Percentiles rank a stretch among this genome's conserved stretches.
These are phyloP conservation scores for Anaeramoeba ignava DNA, from an alignment of 78 protist genomes.

Conservation along the genomic window DNA sequence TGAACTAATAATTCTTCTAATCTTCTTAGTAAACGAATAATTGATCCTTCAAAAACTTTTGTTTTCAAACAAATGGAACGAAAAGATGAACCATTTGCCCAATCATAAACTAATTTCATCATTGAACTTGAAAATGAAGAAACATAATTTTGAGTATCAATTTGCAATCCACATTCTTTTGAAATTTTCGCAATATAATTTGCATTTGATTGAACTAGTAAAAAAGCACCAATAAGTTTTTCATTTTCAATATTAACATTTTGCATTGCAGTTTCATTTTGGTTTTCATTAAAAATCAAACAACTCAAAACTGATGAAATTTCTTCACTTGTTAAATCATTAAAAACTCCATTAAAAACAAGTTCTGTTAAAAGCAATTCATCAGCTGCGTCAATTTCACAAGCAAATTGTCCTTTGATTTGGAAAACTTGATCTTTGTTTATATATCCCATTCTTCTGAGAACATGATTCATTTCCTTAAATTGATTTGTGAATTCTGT, in stretches of 20 bases:
- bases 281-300: conserved; percentile 47
- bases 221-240: not conserved
- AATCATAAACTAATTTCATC: conserved; percentile 9
- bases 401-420: conserved; percentile 81
- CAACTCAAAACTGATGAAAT: conserved; percentile 58
- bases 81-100: conserved; percentile 70
- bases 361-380: conserved; percentile 81
- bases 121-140: not conserved
- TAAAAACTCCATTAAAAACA: conserved; percentile 74
- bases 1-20: conserved; percentile 83
- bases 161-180: not conserved
- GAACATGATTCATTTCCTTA: not conserved
- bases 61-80: conserved; percentile 62
- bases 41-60: conserved; percentile 79
- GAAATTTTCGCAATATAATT: not conserved
- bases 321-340: conserved; percentile 51
- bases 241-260: not conserved
- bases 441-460: conserved; percentile 46
- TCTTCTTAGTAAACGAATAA: conserved; percentile 59
- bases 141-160: not conserved
- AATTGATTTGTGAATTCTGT: not conserved
- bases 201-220: not conserved
- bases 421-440: conserved; percentile 51
- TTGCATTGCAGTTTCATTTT: not conserved
- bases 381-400: conserved; percentile 81